Percentiles rank a stretch among this genome's conserved stretches.
These are phyloP conservation scores for Tuber brumale DNA, from an alignment of 495 filamentous ascomycete genomes.

Conservation along the genomic window DNA sequence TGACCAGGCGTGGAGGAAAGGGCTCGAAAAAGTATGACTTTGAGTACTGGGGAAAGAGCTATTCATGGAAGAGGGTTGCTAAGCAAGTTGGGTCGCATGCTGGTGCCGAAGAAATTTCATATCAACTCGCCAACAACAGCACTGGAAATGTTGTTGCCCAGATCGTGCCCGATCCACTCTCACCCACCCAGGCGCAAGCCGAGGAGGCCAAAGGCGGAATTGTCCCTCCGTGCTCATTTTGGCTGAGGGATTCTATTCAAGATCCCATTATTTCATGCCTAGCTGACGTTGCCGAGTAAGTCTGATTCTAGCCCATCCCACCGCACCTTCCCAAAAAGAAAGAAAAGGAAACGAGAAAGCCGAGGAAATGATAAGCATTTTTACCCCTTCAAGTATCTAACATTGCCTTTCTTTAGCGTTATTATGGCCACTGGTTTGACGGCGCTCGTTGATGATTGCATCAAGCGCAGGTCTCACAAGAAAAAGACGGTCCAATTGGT, in stretches of 20 bases:
- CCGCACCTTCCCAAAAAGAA: slow-evolving; percentile 17
- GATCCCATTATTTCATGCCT: slow-evolving; percentile 44
- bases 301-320: slow-evolving; percentile 38
- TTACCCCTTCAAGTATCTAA: not conserved
- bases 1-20: slow-evolving; percentile 64
- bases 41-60: slow-evolving; percentile 82
- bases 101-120: slow-evolving; percentile 59
- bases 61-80: slow-evolving; percentile 72
- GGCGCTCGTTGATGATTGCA: slow-evolving; percentile 85
- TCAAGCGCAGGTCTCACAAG: slow-evolving; percentile 69
- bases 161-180: slow-evolving; percentile 73
- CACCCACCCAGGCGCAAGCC: slow-evolving; percentile 60
- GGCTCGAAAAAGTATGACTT: slow-evolving; percentile 75
- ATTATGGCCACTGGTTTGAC: slow-evolving; percentile 87
- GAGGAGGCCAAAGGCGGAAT: slow-evolving; percentile 79
- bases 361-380: slow-evolving; percentile 6
- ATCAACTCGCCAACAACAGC: slow-evolving; percentile 63
- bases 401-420: slow-evolving; percentile 51
- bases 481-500: slow-evolving; percentile 55
- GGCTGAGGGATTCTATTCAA: slow-evolving; percentile 60
- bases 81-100: slow-evolving; percentile 48
- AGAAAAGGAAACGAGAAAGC: not conserved
- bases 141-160: slow-evolving; percentile 63
- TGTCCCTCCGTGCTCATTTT: slow-evolving; percentile 84
- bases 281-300: slow-evolving; percentile 90